phyloP scores from a whole-genome alignment of 2,329 filamentous ascomycete genomes.

The Colletotrichum endophyticum region DNA sequence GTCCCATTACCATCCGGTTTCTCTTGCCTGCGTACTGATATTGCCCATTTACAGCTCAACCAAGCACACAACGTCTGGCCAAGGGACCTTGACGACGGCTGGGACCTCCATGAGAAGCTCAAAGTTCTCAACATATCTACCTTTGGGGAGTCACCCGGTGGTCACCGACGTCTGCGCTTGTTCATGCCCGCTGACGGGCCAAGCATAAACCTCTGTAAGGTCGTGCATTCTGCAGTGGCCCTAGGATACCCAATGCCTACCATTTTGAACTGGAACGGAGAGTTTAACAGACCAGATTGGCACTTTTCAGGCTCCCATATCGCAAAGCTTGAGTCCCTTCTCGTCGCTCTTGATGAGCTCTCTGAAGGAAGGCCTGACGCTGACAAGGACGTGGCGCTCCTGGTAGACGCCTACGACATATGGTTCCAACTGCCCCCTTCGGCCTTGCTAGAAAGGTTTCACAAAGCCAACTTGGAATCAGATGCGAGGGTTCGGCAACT shows the following conservation, averaged over 20 bases:
- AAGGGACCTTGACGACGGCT: neutral
- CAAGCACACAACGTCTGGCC: conserved; percentile 28
- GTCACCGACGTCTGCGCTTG: conserved; percentile 31
- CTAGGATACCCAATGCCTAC: conserved; percentile 40
- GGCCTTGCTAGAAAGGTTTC: conserved; percentile 39
- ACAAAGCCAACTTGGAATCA: conserved; percentile 37
- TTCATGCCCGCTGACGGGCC: conserved; percentile 43
- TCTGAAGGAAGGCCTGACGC: conserved; percentile 21
- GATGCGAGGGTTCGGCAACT: conserved; percentile 28
- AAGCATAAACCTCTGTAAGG: conserved; percentile 41
- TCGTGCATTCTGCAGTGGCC: conserved; percentile 40
- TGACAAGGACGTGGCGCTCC: conserved; percentile 36
- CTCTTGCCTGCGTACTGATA: no score
- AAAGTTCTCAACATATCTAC: conserved; percentile 17
- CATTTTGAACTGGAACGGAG: conserved; percentile 41
- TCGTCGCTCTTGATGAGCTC: conserved; percentile 33
- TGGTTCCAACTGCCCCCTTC: conserved; percentile 45
- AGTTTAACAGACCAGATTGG: conserved; percentile 40
- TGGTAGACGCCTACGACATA: conserved; percentile 43
- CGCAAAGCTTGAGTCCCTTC: conserved; percentile 39
- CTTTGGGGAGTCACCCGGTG: neutral
- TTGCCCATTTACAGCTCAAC: conserved; percentile 26
- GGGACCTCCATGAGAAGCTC: neutral
- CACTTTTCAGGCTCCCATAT: conserved; percentile 42
- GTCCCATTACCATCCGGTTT: no score